Base-by-base conservation (phyloP, 805 yeast species). In the Wickerhamomyces pijperi region DNA sequence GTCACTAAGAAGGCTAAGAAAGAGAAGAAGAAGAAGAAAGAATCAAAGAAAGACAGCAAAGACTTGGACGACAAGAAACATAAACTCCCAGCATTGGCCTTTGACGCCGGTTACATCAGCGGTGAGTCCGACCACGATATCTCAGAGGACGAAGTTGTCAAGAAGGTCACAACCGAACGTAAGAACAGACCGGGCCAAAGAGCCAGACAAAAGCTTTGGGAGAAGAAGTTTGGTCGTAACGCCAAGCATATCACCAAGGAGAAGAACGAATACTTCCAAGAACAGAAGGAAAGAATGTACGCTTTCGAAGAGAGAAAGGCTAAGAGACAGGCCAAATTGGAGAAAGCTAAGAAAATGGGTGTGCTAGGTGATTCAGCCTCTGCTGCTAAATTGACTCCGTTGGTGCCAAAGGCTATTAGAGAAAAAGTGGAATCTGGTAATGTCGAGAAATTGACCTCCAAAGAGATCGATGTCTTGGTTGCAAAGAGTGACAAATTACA, bases 161-260 rank as follows among this genome's bases (percentile, higher is more conserved):
- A 76, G 41, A 67, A 64, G 36, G 62, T 68, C 3, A 76, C 78
- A 1, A 58, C 72, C 21, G 62, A 59, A 44, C 72, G 90, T 46
- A 86, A 87, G 51, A 92, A 92, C 59, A 72, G 98, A 63, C 76
- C 97, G 59, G 98, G 98, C 19, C 98, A 92, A 64, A 71, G 97
- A 43, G 98, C 97, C 1, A 78, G 98, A 63, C 92, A 90, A 58
- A 82, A 83, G 67, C 86, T 92, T 38, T 92, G 97, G 97, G 98
- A 87, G 55, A 65, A 73, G 61, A 90, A 92, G 58, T 92, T 68
- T 55, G 97, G 97, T 20, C 58, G 59, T 16, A 64, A 67, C 19
- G 98, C 98, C n/a, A 78, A 76, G 41, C 98, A 92, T 58, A 72
- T 88, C 19, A 67, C 74, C 52, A 72, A 77, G 47, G 83, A 83